Evolutionary conservation across 306 rosid species (phyloP).

Genomic region (Styphnolobium japonicum): DNA sequence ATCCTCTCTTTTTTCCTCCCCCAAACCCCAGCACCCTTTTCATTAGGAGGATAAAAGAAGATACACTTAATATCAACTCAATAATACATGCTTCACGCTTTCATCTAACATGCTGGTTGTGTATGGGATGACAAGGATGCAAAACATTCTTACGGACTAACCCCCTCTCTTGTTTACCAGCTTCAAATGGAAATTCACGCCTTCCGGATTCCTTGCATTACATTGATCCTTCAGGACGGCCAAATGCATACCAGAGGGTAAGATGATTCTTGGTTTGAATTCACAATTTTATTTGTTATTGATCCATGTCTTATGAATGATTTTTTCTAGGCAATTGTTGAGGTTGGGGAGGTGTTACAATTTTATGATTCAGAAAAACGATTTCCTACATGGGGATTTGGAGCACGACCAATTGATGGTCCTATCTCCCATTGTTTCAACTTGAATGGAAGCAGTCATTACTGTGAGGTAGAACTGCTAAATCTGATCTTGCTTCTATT

Average conservation of each 20-base stretch:
- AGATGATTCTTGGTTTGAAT: conserved; percentile 31
- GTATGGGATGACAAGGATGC: neutral
- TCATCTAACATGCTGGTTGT: neutral
- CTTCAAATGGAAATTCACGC: conserved; percentile 89
- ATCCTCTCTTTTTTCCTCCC: neutral
- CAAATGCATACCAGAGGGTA: conserved; percentile 81
- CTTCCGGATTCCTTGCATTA: conserved; percentile 90
- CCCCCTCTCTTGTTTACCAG: conserved; percentile 44
- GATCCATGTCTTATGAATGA: conserved; percentile 23
- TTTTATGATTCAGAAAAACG: conserved; percentile 79
- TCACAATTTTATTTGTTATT: neutral
- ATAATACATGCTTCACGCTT: neutral
- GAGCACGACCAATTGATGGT: conserved; percentile 85
- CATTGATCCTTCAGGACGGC: conserved; percentile 78
- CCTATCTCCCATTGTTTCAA: conserved; percentile 90
- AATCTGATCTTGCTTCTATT: conserved; percentile 20
- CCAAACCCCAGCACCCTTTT: neutral
- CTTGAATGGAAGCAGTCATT: conserved; percentile 76
- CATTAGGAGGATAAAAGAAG: neutral
- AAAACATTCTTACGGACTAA: neutral
- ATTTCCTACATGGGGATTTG: conserved; percentile 85
- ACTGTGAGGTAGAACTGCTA: conserved; percentile 60
- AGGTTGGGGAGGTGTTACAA: conserved; percentile 80
- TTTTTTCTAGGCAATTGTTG: conserved; percentile 67
- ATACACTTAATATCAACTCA: neutral